Evolutionary conservation across 306 rosid genomes (phyloP).

Genomic region (Rosa multiflora): DNA sequence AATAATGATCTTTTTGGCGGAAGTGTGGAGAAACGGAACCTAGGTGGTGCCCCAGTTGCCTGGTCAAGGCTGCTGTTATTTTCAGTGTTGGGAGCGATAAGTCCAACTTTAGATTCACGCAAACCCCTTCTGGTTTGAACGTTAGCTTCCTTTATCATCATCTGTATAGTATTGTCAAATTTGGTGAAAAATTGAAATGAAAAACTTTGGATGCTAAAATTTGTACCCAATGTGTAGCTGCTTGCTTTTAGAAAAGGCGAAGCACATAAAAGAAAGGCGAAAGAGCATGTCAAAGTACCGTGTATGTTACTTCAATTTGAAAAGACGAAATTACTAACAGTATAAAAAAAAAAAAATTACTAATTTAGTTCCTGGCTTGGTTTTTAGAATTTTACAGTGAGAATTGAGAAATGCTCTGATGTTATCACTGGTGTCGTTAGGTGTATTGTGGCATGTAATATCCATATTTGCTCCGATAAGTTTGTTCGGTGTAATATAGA

Average conservation of each 20-base stretch:
- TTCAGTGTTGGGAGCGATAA: slow-evolving; percentile 83
- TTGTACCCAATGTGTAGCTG: no score
- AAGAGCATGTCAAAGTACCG: no score
- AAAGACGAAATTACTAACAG: no score
- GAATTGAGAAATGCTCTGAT: background rate
- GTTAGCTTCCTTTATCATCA: no score
- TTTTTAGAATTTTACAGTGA: background rate
- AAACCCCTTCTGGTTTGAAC: slow-evolving; percentile 85
- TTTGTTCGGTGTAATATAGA: background rate
- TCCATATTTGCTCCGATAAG: background rate
- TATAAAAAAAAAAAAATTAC: no score
- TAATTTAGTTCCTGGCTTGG: background rate
- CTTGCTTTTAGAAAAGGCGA: no score
- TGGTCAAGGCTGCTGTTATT: slow-evolving; percentile 51
- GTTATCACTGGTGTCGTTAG: background rate
- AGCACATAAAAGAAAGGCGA: no score
- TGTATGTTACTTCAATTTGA: no score
- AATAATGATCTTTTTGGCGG: slow-evolving; percentile 16
- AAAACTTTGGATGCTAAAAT: no score
- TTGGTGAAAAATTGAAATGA: no score
- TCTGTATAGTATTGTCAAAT: no score
- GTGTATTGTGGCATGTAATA: background rate
- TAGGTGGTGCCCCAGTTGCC: slow-evolving; percentile 81
- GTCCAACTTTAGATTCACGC: slow-evolving; percentile 88
- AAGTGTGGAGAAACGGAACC: slow-evolving; percentile 84